Percentiles rank a stretch among this genome's conserved stretches.
phyloP scores from a whole-genome alignment of 2,329 filamentous ascomycete species.

The Trichoderma sp. region DNA sequence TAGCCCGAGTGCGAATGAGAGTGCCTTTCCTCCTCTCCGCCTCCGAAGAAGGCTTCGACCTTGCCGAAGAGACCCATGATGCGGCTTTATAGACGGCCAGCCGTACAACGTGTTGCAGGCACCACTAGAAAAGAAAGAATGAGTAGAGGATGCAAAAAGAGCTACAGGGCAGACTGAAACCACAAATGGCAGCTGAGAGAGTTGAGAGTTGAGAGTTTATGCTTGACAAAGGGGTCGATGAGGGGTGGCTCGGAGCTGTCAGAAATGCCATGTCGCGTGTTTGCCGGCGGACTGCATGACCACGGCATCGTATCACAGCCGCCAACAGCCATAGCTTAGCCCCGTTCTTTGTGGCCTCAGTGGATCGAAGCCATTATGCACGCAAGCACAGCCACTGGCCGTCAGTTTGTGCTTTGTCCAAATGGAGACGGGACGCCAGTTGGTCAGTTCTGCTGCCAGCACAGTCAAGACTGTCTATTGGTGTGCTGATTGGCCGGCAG shows the following conservation, averaged over 20 bases:
- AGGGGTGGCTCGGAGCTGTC: conserved; percentile 9
- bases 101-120: neutral
- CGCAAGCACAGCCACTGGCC: conserved; percentile 13
- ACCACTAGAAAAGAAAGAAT: neutral
- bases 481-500: neutral
- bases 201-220: neutral
- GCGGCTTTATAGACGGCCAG: neutral
- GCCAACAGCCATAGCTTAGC: neutral
- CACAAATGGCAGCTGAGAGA: neutral
- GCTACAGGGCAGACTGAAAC: neutral
- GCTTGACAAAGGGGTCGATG: neutral
- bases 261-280: conserved; percentile 7
- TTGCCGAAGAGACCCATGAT: conserved; percentile 39
- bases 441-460: neutral
- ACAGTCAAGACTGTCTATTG: neutral
- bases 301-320: conserved; percentile 12
- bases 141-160: neutral
- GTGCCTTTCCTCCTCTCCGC: conserved; percentile 41
- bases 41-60: conserved; percentile 42
- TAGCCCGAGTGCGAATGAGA: conserved; percentile 44
- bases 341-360: conserved; percentile 14
- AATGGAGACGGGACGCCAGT: neutral
- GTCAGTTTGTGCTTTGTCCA: neutral
- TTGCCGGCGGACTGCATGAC: neutral
- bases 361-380: conserved; percentile 12